Evolutionary conservation across 2,329 filamentous ascomycete genomes (phyloP), one percentile per base, ranked within the genome.

Genomic region (Aspergillus caelatus): DNA sequence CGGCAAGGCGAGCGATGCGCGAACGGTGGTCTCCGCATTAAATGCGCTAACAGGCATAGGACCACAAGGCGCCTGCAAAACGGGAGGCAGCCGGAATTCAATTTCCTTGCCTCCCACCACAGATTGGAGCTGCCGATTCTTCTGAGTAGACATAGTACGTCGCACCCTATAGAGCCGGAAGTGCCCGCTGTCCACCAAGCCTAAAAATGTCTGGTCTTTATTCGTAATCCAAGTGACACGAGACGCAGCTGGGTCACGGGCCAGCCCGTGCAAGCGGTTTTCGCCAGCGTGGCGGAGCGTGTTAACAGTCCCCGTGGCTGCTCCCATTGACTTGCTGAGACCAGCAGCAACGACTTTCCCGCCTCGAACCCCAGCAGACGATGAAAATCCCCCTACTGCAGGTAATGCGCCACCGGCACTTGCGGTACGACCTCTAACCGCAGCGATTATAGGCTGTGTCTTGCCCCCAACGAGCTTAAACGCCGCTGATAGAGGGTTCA

Each of bases 381-480:
- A 78, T 7, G 81, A 76, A 30, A 84, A 78, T 32, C 78, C 77
- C 59, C 77, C 77, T 58, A 81, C 77, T 30, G 77, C 77, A 21
- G 80, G 72, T 57, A 83, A 79, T 11, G 78, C 76, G 41, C 78
- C 76, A 14, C 80, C 77, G 19, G 80, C 76, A 60, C 82, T 83
- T 2, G 82, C 80, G 36, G 82, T 79, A 62, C 85, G 78, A 62
- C 83, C 78, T 60, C 87, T 86, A 10, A 91, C 88, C 45, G 86
- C 91, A 50, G 89, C 88, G 61, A 92, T 85, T 6, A 91, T 89
- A 26, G 89, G 83, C 57, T 85, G 83, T 1, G 83, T 83, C 61
- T 75, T 81, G 54, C 78, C 89, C 57, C 87, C 89, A 56, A 93
- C 81, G 8, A 91, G 86, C 64, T 86, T 91, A 41, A 91, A 89